These are phyloP conservation scores for Somion occarium DNA, from an alignment of 1,284 basidiomycete species.

Conservation along the genomic window DNA sequence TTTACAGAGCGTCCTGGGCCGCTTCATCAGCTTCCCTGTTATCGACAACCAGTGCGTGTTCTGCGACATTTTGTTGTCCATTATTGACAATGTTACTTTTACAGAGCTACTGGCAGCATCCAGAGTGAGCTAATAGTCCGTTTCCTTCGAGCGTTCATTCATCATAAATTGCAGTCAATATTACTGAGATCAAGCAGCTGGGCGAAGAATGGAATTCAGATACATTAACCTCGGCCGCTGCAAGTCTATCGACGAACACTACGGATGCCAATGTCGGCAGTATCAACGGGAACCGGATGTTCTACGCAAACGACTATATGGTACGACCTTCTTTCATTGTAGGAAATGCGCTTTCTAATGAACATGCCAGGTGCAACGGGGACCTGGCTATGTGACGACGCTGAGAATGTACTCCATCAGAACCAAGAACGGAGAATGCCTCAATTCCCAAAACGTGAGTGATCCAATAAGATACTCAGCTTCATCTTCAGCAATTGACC, in stretches of 20 bases:
- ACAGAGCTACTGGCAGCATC: slow-evolving; percentile 50
- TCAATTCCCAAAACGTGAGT: slow-evolving; percentile 55
- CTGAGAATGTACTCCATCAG: slow-evolving; percentile 63
- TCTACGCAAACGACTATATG: slow-evolving; percentile 69
- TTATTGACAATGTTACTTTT: slow-evolving; percentile 2
- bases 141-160: too few species aligned
- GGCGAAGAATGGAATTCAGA: slow-evolving; percentile 47
- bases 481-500: slow-evolving; percentile 4
- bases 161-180: slow-evolving; percentile 32
- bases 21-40: slow-evolving; percentile 61
- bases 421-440: slow-evolving; percentile 61
- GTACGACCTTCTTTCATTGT: slow-evolving; percentile 24
- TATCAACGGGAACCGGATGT: slow-evolving; percentile 59
- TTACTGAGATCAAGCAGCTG: slow-evolving; percentile 46
- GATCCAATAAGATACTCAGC: too few species aligned
- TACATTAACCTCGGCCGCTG: slow-evolving; percentile 36
- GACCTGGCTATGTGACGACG: slow-evolving; percentile 50
- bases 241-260: slow-evolving; percentile 32
- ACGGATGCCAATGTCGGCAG: slow-evolving; percentile 52
- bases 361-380: slow-evolving; percentile 49
- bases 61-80: background rate
- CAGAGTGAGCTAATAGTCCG: slow-evolving; percentile 32
- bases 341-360: background rate
- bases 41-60: slow-evolving; percentile 47
- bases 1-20: slow-evolving; percentile 50